Base-by-base conservation (phyloP, 2,329 filamentous ascomycete species). In the Aureobasidium subglaciale region DNA sequence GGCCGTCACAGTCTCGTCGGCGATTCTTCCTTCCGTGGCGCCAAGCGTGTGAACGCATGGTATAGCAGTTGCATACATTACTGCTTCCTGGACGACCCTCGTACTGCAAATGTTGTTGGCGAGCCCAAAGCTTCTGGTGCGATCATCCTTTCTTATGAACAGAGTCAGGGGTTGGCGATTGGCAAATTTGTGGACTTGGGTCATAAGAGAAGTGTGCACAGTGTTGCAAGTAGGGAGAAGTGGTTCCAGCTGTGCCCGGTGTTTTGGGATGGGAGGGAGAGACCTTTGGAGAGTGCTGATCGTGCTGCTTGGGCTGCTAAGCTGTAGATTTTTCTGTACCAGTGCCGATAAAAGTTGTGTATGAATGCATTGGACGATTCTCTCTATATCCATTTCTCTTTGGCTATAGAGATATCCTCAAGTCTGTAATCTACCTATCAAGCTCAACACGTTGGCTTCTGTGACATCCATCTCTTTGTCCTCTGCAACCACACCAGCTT, bases 121-220 rank as follows among this genome's bases (percentile, higher is more conserved):
- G 88, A 92, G 73, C 87, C 88, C 30, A 86, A 86, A 67, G 82
- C 80, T 57, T 86, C 83, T 4, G 87, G 86, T 63, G 78, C 75
- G 25, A 86, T 82, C 0, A 83, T 90, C 13, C 74, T 90, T 57
- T 82, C 83, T 59, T 90, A 90, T 68, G 87, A 91, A 63, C 79
- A 88, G 54, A 81, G 85, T 49, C 84, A 88, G 63, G 87, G 87
- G 1, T 85, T 90, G 63, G 81, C 82, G 6, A 74, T 90, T 34
- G 83, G 87, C 62, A 70, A 71, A 55, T 72, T 66, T 53, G 68
- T 73, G 13, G 71, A 73, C 58, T 60, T 73, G 20, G 65, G 64
- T 0, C 70, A 73, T 55, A 73, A 73, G 58, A 62, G 71, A 25
- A 68, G 66, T n/a, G 70, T 68, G 2, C 65, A 69, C 58, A 66